Evolutionary conservation across 2,329 filamentous ascomycete genomes (phyloP).

Genomic region (Talaromyces sp.): DNA sequence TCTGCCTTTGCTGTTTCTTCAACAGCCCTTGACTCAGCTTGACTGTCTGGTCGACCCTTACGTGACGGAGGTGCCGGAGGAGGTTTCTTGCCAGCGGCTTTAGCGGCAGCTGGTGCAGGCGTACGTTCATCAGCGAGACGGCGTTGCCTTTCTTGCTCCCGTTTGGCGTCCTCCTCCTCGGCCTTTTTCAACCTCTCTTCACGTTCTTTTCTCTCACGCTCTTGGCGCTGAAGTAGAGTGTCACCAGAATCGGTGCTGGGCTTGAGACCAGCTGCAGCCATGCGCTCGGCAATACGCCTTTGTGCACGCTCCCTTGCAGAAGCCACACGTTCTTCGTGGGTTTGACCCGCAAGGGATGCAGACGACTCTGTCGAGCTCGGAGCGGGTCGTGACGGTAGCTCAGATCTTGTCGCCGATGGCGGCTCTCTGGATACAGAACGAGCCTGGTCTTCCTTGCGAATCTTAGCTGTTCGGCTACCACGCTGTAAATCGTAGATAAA

Average conservation of each 20-base stretch:
- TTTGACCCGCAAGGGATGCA: conserved; percentile 80
- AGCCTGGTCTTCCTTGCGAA: conserved; percentile 62
- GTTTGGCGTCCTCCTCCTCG: conserved; percentile 87
- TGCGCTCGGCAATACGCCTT: conserved; percentile 91
- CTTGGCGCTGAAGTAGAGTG: conserved; percentile 75
- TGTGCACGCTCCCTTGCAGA: conserved; percentile 98
- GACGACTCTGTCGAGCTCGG: conserved; percentile 55
- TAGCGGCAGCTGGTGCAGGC: conserved; percentile 57
- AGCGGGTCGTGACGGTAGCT: conserved; percentile 36
- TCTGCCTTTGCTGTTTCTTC: conserved; percentile 62
- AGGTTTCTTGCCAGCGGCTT: conserved; percentile 64
- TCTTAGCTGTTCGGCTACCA: conserved; percentile 71
- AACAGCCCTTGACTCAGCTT: conserved; percentile 58
- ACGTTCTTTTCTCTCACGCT: conserved; percentile 83
- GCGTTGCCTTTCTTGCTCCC: conserved; percentile 82
- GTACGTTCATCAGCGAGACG: conserved; percentile 75
- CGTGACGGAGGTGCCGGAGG: conserved; percentile 70
- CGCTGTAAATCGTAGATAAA: conserved; percentile 97
- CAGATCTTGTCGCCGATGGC: conserved; percentile 24
- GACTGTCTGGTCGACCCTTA: conserved; percentile 61
- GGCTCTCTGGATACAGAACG: conserved; percentile 18
- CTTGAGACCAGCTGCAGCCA: conserved; percentile 90
- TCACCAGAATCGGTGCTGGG: conserved; percentile 77
- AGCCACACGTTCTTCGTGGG: conserved; percentile 87
- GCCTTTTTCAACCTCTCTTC: conserved; percentile 85